phyloP scores from a whole-genome alignment of 2,329 filamentous ascomycete genomes.

The Cladosporium sp. region DNA sequence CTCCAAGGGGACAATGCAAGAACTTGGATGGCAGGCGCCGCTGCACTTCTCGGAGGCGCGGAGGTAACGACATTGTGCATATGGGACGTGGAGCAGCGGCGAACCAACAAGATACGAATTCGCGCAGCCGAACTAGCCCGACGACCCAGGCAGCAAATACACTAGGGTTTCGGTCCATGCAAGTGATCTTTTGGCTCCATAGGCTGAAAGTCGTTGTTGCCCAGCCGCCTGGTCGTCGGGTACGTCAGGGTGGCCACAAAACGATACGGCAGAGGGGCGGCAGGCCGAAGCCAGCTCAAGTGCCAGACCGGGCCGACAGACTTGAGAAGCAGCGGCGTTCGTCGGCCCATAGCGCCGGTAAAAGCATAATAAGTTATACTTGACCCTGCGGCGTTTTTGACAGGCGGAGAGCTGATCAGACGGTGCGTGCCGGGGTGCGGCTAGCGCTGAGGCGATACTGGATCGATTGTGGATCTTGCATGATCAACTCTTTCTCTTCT shows the following conservation, averaged over 20 bases:
- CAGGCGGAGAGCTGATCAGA: slow-evolving; percentile 1
- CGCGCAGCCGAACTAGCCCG: slow-evolving; percentile 1
- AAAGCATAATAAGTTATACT: neutral
- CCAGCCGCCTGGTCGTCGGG: slow-evolving; percentile 13
- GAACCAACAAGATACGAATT: slow-evolving; percentile 1
- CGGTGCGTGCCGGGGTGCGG: slow-evolving; percentile 7
- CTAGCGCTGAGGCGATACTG: slow-evolving; percentile 10
- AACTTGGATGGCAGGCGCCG: neutral
- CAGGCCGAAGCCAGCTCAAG: neutral
- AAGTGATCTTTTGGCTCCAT: slow-evolving; percentile 12
- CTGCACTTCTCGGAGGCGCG: neutral
- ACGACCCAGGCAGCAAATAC: neutral
- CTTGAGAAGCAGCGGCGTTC: neutral
- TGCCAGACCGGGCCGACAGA: slow-evolving; percentile 14
- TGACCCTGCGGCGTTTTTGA: neutral
- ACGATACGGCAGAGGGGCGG: slow-evolving; percentile 7
- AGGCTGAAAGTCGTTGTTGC: slow-evolving; percentile 1
- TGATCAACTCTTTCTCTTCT: slow-evolving; percentile 1
- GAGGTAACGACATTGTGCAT: neutral
- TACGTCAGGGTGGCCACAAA: neutral
- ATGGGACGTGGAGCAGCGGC: neutral
- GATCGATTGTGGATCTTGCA: slow-evolving; percentile 7
- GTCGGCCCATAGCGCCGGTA: slow-evolving; percentile 2
- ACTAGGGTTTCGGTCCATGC: slow-evolving; percentile 4
- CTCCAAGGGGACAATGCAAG: neutral